Evolutionary conservation across 306 rosid genomes (phyloP), one percentile per base, ranked within the genome.

Genomic region (Sesbania bispinosa): DNA sequence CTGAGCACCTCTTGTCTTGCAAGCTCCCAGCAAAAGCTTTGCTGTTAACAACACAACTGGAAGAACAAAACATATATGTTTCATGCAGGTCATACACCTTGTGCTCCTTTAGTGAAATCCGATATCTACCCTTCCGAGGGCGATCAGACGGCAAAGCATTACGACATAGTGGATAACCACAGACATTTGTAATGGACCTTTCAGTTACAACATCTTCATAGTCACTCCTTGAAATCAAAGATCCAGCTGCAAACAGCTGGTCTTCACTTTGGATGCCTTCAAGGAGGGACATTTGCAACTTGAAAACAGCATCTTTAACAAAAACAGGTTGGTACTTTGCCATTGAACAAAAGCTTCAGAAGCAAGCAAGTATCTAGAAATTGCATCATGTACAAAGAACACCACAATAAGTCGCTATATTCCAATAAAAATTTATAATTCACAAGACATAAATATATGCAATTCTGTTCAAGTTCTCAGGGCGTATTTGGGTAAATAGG

Each of bases 131-230:
- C 73, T 85, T 94, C 54, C 84, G 81, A 7, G 85, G 54, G 13
- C 79, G 86, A 33, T 87, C 90, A 10, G 86, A 42, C 0, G 89
- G 89, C 71, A 94, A 77, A 48, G 81, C 15, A 50, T 82, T 83
- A 61, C 46, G 8, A 63, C 86, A 82, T 27, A 82, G 72, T 5
- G 86, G 86, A 77, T 90, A 87, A 15, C 98, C 97, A 47, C 99
- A 94, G 4, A 77, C 39, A 48, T 77, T 51, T 30, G 83, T 70
- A 20, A 90, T 88, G 59, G 89, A 77, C 35, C 99, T 89, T 85
- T 94, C 97, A 0, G 90, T 88, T 36, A 91, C 95, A 64, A 87
- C 87, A 74, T 94, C 99, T 81, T 69, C 86, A 59, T 89, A 94
- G 78, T 91, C 97, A 51, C 92, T 68, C 77, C 85, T 85, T 30